These are phyloP conservation scores for Trichoderma koningiopsis DNA, from an alignment of 2,329 filamentous ascomycete genomes.

Conservation along the genomic window DNA sequence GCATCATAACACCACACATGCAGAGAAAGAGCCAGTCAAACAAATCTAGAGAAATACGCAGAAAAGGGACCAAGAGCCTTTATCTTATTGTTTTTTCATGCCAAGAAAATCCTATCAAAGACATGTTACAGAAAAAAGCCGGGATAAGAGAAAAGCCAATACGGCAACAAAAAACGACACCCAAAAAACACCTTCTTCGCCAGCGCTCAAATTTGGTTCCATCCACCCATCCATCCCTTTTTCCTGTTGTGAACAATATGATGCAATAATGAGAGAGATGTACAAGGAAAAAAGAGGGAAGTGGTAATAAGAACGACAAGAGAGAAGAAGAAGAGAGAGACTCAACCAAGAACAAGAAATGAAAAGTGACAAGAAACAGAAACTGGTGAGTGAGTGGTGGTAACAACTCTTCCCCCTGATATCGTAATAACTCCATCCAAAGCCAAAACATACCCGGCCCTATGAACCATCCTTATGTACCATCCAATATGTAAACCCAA, in stretches of 20 bases:
- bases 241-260: neutral
- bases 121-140: neutral
- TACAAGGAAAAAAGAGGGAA: neutral
- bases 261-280: slow-evolving; percentile 9
- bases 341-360: neutral
- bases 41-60: neutral
- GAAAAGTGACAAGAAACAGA: neutral
- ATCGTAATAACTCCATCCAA: slow-evolving; percentile 2
- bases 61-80: neutral
- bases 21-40: neutral
- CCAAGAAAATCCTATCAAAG: slow-evolving; percentile 7
- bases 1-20: neutral
- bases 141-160: neutral
- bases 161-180: neutral
- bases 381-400: neutral
- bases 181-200: slow-evolving; percentile 27
- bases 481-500: slow-evolving; percentile 2
- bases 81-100: neutral
- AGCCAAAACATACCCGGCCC: neutral
- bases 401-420: neutral
- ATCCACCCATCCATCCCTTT: neutral
- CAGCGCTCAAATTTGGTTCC: slow-evolving; percentile 19
- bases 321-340: neutral
- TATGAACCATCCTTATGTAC: slow-evolving; percentile 5
- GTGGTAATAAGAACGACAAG: neutral